Evolutionary conservation across 169 alveolate species (phyloP).

Genomic region (Eimeria sp.): DNA sequence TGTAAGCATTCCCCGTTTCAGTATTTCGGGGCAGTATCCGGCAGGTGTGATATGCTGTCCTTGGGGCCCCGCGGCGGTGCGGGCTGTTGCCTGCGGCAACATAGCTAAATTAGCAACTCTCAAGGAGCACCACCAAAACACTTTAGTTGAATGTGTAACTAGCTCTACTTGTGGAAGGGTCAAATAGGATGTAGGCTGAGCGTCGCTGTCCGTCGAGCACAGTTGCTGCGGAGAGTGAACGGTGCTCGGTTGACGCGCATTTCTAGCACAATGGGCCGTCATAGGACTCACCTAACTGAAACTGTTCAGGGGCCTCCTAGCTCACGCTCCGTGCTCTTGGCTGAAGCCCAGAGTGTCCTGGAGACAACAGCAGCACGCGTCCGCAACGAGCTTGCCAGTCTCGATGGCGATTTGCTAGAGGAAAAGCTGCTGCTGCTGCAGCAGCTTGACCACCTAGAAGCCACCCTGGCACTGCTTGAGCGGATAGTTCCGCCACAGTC

Average conservation of each 20-base stretch:
- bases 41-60: not conserved
- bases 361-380: slow-evolving; percentile 70
- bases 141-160: not conserved
- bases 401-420: slow-evolving; percentile 72
- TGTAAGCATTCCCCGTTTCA: not conserved
- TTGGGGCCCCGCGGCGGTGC: slow-evolving; percentile 68
- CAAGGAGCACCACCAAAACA: not conserved
- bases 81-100: slow-evolving; percentile 51
- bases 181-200: slow-evolving; percentile 55
- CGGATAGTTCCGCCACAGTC: slow-evolving; percentile 24
- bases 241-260: slow-evolving; percentile 55
- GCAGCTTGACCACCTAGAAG: slow-evolving; percentile 65
- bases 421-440: slow-evolving; percentile 66
- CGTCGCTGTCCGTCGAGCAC: slow-evolving; percentile 9
- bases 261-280: slow-evolving; percentile 43
- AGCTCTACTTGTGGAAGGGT: not conserved
- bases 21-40: not conserved
- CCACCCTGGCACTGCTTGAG: slow-evolving; percentile 62
- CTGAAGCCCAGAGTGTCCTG: slow-evolving; percentile 68
- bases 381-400: slow-evolving; percentile 51
- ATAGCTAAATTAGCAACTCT: not conserved
- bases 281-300: slow-evolving; percentile 59
- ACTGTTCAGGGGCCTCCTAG: slow-evolving; percentile 68
- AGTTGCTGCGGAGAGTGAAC: slow-evolving; percentile 45
- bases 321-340: slow-evolving; percentile 55